Base-by-base conservation (phyloP, 108 stramenopile genomes). In the Stephanodiscus minutulus region DNA sequence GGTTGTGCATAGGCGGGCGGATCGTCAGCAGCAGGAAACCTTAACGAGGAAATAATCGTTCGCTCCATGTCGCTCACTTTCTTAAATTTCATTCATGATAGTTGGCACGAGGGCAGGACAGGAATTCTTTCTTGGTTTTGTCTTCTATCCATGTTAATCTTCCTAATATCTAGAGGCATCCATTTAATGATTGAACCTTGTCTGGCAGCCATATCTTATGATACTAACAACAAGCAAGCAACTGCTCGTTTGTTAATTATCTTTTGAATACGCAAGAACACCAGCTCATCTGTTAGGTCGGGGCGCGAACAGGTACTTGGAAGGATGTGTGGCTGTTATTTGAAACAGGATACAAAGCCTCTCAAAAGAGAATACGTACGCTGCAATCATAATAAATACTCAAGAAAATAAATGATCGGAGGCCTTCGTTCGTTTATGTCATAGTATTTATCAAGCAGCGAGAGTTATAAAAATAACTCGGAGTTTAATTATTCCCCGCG, bases 1-100 rank as follows among this genome's bases (percentile, higher is more conserved):
- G 66, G 91, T 95, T 24, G 83, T 86, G 0, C 84, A 84, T 66
- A 82, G 88, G 5, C 82, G 90, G 37, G 74, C 85, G 49, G 47
- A 39, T n/a, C 64, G 65, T 29, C 68, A 72, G 29, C 70, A 77
- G 18, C 58, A 73, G 49, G 52, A 53, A 27, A 53, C 24, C 2
- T 44, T 24, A 61, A 10, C 61, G 31, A 61, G 21, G 58, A 27
- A 27, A 59, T 27, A 61, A 36, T 61, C 9, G 3, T 15, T 44
- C 2, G 43, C 13, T 3, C 43, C 43, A 13, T 44, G 0, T 2
- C 0, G 43, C 43, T 44, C 0, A 44, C 13, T 44, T 41, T 44
- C 39, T 11, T 39, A 39, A 15, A 44, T 17, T 44, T 13, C 43
- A 17, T 15, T 13, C 15, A 15, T 17, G 13, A 44, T 44, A 15